phyloP scores from a whole-genome alignment of 495 filamentous ascomycete genomes.

The Penicillium simplicissimum region DNA sequence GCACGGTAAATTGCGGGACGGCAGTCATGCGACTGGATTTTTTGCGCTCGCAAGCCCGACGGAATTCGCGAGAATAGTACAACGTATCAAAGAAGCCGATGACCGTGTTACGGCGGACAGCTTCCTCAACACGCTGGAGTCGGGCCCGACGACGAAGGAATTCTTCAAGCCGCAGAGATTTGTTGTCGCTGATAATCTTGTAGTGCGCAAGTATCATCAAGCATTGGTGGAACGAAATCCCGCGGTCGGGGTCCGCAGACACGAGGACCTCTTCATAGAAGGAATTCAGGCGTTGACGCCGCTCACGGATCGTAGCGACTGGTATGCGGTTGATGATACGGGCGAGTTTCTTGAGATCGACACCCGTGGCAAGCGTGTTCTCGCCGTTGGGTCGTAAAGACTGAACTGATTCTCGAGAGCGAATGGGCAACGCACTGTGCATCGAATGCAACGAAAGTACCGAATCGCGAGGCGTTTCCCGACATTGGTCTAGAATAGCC shows the following conservation, averaged over 20 bases:
- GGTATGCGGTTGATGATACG: constrained; percentile 75
- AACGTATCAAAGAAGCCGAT: constrained; percentile 95
- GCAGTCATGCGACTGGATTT: constrained; percentile 70
- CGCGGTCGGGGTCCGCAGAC: constrained; percentile 80
- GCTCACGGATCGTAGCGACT: constrained; percentile 66
- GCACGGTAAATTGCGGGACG: constrained; percentile 79
- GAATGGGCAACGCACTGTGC: constrained; percentile 22
- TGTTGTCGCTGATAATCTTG: constrained; percentile 98
- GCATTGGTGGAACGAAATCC: constrained; percentile 91
- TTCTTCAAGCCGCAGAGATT: constrained; percentile 90
- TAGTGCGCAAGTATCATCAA: constrained; percentile 97
- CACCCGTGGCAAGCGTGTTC: constrained; percentile 58
- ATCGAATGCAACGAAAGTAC: constrained; percentile 20
- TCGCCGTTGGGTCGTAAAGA: constrained; percentile 26
- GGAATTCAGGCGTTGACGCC: constrained; percentile 76
- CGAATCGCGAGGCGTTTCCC: constrained; percentile 52
- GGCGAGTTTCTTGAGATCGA: constrained; percentile 79
- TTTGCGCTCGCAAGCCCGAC: constrained; percentile 66
- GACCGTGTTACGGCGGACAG: constrained; percentile 83
- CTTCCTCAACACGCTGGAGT: constrained; percentile 94
- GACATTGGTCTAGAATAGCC: constrained; percentile 79
- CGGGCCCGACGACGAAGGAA: constrained; percentile 89
- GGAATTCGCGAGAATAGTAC: constrained; percentile 84
- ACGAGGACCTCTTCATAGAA: constrained; percentile 98
- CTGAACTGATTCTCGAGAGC: constrained; percentile 24